Evolutionary conservation across 2,329 filamentous ascomycete genomes (phyloP).

Genomic region (Stagonosporopsis tanaceti): DNA sequence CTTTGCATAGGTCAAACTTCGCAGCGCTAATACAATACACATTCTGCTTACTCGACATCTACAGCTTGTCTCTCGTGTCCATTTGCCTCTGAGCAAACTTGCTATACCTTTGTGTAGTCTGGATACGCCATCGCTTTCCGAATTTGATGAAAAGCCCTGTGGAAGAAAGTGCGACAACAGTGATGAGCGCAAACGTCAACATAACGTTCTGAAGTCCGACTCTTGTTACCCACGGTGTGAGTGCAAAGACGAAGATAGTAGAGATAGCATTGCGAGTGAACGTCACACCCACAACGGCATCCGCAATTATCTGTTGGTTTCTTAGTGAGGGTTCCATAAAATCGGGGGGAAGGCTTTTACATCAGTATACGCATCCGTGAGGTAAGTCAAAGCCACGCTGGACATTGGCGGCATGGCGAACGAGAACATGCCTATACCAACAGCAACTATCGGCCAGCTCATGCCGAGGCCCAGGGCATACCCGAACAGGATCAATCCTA

Average conservation of each 20-base stretch:
- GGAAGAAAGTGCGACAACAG: conserved; percentile 7
- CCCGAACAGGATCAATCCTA: conserved; percentile 16
- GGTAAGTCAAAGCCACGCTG: conserved; percentile 48
- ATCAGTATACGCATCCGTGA: conserved; percentile 45
- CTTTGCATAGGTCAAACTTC: not conserved
- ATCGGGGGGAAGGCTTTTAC: not conserved
- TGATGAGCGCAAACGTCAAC: conserved; percentile 21
- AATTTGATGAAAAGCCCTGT: conserved; percentile 16
- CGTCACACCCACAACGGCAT: conserved; percentile 56
- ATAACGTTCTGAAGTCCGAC: conserved; percentile 20
- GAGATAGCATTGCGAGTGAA: conserved; percentile 56
- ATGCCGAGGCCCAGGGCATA: conserved; percentile 16
- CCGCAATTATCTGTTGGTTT: conserved; percentile 51
- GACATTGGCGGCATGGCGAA: conserved; percentile 21
- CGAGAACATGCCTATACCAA: conserved; percentile 17
- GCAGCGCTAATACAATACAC: not conserved
- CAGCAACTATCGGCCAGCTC: conserved; percentile 20
- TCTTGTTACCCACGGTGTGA: conserved; percentile 52
- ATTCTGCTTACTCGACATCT: not conserved
- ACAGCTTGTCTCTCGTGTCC: conserved; percentile 11
- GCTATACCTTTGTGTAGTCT: conserved; percentile 7
- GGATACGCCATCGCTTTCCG: conserved; percentile 15
- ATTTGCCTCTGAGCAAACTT: conserved; percentile 9
- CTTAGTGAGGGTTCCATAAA: not conserved
- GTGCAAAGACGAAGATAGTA: conserved; percentile 58